A percentile compares a stretch with the other conserved stretches of the same genome.
These are phyloP conservation scores for Rubia tinctorum DNA, from an alignment of 305 asterid species.

Conservation along the genomic window DNA sequence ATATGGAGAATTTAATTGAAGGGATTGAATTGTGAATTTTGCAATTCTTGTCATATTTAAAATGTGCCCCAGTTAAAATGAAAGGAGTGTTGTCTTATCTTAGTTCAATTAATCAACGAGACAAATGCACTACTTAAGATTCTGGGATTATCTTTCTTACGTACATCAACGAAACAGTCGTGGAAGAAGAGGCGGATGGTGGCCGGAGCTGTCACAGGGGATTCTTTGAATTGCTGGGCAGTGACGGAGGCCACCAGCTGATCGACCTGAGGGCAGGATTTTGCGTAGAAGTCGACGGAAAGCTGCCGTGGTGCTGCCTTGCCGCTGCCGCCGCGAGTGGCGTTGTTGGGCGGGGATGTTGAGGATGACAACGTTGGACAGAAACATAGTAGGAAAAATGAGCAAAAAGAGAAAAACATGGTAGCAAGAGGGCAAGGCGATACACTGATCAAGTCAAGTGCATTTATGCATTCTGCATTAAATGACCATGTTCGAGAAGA, in stretches of 20 bases:
- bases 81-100: too few species aligned
- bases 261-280: conserved; percentile 86
- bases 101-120: too few species aligned
- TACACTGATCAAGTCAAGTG: conserved; percentile 11
- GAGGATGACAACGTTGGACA: conserved; percentile 18
- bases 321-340: conserved; percentile 10
- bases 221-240: conserved; percentile 60
- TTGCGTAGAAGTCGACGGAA: conserved; percentile 56
- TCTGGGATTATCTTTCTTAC: background rate
- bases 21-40: too few species aligned
- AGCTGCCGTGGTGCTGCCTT: conserved; percentile 37
- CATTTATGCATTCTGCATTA: conserved; percentile 16
- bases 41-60: too few species aligned
- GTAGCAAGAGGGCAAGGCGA: conserved; percentile 16
- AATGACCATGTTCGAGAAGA: conserved; percentile 30
- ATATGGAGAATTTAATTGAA: too few species aligned
- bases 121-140: too few species aligned
- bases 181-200: conserved; percentile 98
- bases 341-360: conserved; percentile 14
- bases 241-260: conserved; percentile 66
- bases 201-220: conserved; percentile 83
- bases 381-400: conserved; percentile 24
- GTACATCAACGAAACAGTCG: conserved; percentile 89
- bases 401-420: conserved; percentile 40
- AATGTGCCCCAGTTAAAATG: too few species aligned